Evolutionary conservation across 352 stramenopile species (phyloP).

Genomic region (Thalassiosira livingstoniorum): DNA sequence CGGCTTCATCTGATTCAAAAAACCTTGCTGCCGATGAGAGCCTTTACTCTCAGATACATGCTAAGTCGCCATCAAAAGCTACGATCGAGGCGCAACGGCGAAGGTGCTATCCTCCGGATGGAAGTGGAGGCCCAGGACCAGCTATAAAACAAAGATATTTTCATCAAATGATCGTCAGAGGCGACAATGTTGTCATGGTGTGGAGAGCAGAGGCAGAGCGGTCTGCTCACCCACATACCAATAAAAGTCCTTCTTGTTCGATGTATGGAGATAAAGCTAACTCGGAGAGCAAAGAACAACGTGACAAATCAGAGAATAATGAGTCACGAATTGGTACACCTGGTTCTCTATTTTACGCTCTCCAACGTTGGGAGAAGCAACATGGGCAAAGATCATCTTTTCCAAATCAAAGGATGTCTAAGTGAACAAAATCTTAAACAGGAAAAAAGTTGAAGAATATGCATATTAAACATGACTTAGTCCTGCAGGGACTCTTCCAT

Average conservation of each 20-base stretch:
- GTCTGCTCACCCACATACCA: conserved; percentile 50
- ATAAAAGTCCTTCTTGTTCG: conserved; percentile 37
- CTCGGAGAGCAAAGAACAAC: neutral
- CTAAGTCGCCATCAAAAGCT: conserved; percentile 45
- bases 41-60: too few species aligned
- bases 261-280: conserved; percentile 21
- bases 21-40: too few species aligned
- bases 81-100: conserved; percentile 51
- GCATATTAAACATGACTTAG: too few species aligned
- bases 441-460: too few species aligned
- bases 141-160: conserved; percentile 68
- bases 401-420: too few species aligned
- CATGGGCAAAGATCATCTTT: too few species aligned
- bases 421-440: too few species aligned
- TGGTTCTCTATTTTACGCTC: conserved; percentile 47
- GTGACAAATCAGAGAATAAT: neutral
- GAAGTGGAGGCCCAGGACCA: conserved; percentile 52
- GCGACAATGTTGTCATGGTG: conserved; percentile 92
- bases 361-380: conserved; percentile 48
- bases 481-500: too few species aligned
- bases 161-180: conserved; percentile 91
- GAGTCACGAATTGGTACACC: conserved; percentile 34
- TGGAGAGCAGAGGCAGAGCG: conserved; percentile 69
- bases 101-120: conserved; percentile 51
- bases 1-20: too few species aligned